Percentiles rank a stretch among this genome's conserved stretches.
Evolutionary conservation across 805 yeast species (phyloP).

Genomic region (Candida orba): DNA sequence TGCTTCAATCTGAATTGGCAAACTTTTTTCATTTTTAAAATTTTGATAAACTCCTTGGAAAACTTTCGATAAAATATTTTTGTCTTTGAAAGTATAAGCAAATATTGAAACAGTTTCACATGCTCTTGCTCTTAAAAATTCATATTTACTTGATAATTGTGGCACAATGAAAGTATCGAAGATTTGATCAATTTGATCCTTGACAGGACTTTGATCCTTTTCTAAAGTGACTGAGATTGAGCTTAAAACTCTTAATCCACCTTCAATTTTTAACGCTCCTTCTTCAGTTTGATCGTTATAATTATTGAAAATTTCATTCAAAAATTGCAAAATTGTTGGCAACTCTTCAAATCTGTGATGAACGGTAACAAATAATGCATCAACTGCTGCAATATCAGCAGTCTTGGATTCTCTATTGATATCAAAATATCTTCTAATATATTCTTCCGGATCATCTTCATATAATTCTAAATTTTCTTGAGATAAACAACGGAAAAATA

Average conservation of each 20-base stretch:
- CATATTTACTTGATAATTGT: slow-evolving; percentile 50
- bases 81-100: slow-evolving; percentile 28
- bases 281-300: slow-evolving; percentile 28
- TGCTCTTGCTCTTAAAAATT: slow-evolving; percentile 71
- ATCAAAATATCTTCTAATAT: slow-evolving; percentile 67
- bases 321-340: slow-evolving; percentile 46
- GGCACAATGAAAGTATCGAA: slow-evolving; percentile 64
- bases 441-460: slow-evolving; percentile 85
- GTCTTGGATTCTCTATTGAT: slow-evolving; percentile 53
- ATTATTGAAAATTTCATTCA: slow-evolving; percentile 39
- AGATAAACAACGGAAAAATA: slow-evolving; percentile 71
- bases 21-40: slow-evolving; percentile 35
- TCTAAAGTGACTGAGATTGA: slow-evolving; percentile 48
- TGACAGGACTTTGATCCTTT: slow-evolving; percentile 46
- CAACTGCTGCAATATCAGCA: slow-evolving; percentile 77
- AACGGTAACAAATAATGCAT: slow-evolving; percentile 58
- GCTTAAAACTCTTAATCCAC: slow-evolving; percentile 74
- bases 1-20: slow-evolving; percentile 81
- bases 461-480: slow-evolving; percentile 66
- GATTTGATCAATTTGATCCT: slow-evolving; percentile 60
- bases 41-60: slow-evolving; percentile 35
- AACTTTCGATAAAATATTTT: slow-evolving; percentile 30
- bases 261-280: slow-evolving; percentile 65
- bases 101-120: slow-evolving; percentile 49
- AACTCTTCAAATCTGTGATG: slow-evolving; percentile 49